Base-by-base conservation (phyloP, 2,329 filamentous ascomycete species). In the Tolypocladium paradoxum region DNA sequence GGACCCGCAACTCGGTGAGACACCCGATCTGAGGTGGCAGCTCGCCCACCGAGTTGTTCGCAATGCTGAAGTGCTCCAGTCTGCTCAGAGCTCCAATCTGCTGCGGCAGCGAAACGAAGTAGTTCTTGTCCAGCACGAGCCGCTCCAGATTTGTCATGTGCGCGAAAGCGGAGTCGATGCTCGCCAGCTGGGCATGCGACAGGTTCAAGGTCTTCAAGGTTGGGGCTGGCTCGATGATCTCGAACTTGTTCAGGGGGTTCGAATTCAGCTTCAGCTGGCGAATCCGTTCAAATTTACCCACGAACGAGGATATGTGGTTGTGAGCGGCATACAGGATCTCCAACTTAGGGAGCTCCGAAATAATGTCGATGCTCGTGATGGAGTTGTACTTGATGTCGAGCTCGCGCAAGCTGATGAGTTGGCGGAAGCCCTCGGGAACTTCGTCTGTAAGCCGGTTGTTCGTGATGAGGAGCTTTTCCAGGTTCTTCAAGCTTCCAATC, bases 341-440 rank as follows among this genome's bases (percentile, higher is more conserved):
- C 38, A 99, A 73, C 60, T 87, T 88, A 3, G 92, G 92, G 20
- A 99, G 76, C 56, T 85, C 79, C 2, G 89, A 87, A 57, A 97
- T 83, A 52, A 90, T 83, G 66, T 97, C 89, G 63, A 99, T 96
- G 64, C 84, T 90, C 49, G 85, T 84, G 53, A 99, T 88, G 20
- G 81, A 78, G 65, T 99, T 99, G 75, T 95, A 97, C 58, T 95
- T 90, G 58, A 95, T 85, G 68, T 99, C 93, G 45, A 99, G 82
- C 69, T 97, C 92, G 57, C 89, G 89, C 51, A 99, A 74, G 62
- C 81, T 95, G 48, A 79, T 72, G 8, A 97, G 73, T n/a, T 86
- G 76, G 56, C 76, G 80, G 63, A 97, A 88, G 0, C 83, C 80
- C 1, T 79, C 73, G 9, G 90, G 88, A 36, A 97, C 82, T 7